A percentile compares a stretch with the other conserved stretches of the same genome.
Conservation (phyloP, 345 rosid species). For the Ceriops decandra region DNA sequence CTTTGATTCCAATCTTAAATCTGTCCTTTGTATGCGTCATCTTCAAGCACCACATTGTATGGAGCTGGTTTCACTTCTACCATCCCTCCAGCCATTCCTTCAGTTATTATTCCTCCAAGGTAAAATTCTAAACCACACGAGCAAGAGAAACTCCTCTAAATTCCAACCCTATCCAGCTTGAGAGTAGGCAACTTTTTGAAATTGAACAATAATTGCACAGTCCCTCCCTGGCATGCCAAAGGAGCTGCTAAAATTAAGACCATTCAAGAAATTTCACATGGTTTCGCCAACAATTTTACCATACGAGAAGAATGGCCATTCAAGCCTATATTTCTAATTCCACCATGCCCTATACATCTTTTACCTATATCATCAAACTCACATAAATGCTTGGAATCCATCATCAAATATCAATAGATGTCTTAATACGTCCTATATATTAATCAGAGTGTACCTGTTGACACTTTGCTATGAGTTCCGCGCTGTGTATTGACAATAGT, state of each 20-base stretch:
- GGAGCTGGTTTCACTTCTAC: slow-evolving; percentile 56
- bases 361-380: slow-evolving; percentile 34
- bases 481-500: slow-evolving; percentile 45
- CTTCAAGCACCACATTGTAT: slow-evolving; percentile 71
- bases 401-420: too few relatives aligned
- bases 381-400: too few relatives aligned
- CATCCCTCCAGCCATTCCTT: slow-evolving; percentile 53
- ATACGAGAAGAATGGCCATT: slow-evolving; percentile 43
- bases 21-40: slow-evolving; percentile 65
- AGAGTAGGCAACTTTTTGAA: too few relatives aligned
- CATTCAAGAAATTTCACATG: slow-evolving; percentile 30
- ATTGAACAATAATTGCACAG: too few relatives aligned
- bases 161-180: too few relatives aligned
- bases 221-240: too few relatives aligned
- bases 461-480: slow-evolving; percentile 66
- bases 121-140: slow-evolving; percentile 39
- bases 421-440: too few relatives aligned
- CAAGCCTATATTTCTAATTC: slow-evolving; percentile 76
- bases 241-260: too few relatives aligned
- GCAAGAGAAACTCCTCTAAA: background rate
- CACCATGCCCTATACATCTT: slow-evolving; percentile 49
- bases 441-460: slow-evolving; percentile 43
- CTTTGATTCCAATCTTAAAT: slow-evolving; percentile 59
- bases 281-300: slow-evolving; percentile 79
- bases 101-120: slow-evolving; percentile 63